Evolutionary conservation across 192 early-diverging fungal species (phyloP).

Genomic region (Backusella luteola): DNA sequence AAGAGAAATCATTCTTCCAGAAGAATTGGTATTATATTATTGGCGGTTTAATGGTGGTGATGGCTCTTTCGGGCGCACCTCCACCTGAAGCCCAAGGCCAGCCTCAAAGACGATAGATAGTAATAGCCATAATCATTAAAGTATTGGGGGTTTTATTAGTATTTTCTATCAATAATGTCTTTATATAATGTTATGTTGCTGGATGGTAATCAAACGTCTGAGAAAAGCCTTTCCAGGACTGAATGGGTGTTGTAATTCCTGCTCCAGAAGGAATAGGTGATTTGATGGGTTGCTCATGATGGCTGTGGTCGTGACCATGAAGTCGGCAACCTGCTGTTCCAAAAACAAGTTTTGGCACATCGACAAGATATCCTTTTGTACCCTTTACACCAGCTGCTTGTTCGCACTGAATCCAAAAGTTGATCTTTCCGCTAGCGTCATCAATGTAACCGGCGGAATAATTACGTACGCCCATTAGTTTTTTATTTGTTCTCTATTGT

Average conservation of each 20-base stretch:
- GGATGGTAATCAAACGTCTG: not conserved
- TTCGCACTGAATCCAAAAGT: slow-evolving; percentile 29
- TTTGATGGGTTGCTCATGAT: not conserved
- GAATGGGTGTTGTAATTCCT: not conserved
- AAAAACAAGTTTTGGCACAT: slow-evolving; percentile 20
- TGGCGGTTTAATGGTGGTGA: not conserved
- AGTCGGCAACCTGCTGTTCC: slow-evolving; percentile 8
- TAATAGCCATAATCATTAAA: not conserved
- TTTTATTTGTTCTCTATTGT: slow-evolving; percentile 15
- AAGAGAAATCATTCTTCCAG: slow-evolving; percentile 38
- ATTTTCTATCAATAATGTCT: not conserved
- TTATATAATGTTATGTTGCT: not conserved
- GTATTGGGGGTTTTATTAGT: not conserved
- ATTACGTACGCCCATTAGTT: slow-evolving; percentile 21
- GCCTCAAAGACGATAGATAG: not conserved
- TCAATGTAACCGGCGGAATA: slow-evolving; percentile 27
- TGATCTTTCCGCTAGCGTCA: slow-evolving; percentile 12
- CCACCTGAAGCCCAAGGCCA: not conserved
- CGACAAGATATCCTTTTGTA: slow-evolving; percentile 19
- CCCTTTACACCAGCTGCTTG: slow-evolving; percentile 14
- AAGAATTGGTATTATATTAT: slow-evolving; percentile 35
- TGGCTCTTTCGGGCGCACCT: not conserved
- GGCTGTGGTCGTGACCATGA: not conserved
- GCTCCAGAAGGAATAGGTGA: not conserved
- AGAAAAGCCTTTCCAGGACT: not conserved